These are phyloP conservation scores for Podaxis sp. DNA, from an alignment of 768 basidiomycete genomes.

Conservation along the genomic window DNA sequence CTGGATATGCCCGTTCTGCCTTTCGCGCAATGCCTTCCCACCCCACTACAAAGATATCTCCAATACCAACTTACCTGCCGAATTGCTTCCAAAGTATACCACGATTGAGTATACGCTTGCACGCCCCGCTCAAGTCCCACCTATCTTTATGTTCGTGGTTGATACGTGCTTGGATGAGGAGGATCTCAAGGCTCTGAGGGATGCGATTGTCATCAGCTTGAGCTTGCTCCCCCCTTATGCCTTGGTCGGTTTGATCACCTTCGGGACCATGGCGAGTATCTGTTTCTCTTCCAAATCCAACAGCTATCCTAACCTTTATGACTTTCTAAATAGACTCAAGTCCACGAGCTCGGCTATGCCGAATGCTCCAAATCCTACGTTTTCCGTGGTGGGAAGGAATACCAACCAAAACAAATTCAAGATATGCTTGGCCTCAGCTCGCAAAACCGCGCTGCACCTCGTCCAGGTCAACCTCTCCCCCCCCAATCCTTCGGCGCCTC, in stretches of 20 bases:
- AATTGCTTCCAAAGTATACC: slow-evolving; percentile 96
- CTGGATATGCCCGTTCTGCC: slow-evolving; percentile 99
- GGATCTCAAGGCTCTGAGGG: slow-evolving; percentile 91
- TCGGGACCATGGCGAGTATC: slow-evolving; percentile 84
- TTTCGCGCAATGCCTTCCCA: slow-evolving; percentile 94
- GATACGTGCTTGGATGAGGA: slow-evolving; percentile 96
- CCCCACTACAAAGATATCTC: slow-evolving; percentile 99
- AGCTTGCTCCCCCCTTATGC: slow-evolving; percentile 91
- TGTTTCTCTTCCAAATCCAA: background rate
- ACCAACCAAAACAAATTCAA: slow-evolving; percentile 92
- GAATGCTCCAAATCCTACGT: slow-evolving; percentile 98
- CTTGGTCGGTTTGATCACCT: slow-evolving; percentile 94
- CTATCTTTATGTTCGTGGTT: slow-evolving; percentile 95
- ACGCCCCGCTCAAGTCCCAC: slow-evolving; percentile 86
- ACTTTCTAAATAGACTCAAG: slow-evolving; percentile 68
- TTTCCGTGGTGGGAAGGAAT: slow-evolving; percentile 97
- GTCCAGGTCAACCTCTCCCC: slow-evolving; percentile 79
- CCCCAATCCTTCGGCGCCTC: slow-evolving; percentile 80
- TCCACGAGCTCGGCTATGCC: slow-evolving; percentile 95
- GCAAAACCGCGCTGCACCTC: slow-evolving; percentile 77
- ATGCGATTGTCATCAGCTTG: slow-evolving; percentile 92
- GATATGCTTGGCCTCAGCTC: slow-evolving; percentile 93
- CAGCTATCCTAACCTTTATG: background rate
- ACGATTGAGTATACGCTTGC: slow-evolving; percentile 99
- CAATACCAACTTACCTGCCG: slow-evolving; percentile 92